phyloP scores from a whole-genome alignment of 1,284 basidiomycete genomes.

The Leccinum ponderosum region DNA sequence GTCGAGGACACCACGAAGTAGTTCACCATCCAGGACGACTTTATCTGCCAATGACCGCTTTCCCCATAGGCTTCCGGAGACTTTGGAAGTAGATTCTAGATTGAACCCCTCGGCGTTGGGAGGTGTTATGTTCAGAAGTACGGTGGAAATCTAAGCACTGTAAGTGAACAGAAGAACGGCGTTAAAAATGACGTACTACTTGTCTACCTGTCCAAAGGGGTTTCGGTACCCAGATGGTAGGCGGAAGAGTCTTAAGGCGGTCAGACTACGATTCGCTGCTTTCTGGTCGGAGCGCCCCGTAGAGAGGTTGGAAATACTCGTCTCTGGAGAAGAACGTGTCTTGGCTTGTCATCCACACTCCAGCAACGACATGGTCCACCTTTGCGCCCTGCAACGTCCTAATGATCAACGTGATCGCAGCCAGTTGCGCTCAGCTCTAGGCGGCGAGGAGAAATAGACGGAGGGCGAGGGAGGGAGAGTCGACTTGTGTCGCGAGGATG shows the following conservation, averaged over 20 bases:
- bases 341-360: constrained; percentile 98
- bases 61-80: constrained; percentile 84
- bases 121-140: constrained; percentile 92
- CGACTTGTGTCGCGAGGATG: no score
- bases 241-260: constrained; percentile 82
- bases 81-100: constrained; percentile 86
- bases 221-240: constrained; percentile 89
- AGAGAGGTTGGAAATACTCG: constrained; percentile 96
- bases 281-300: constrained; percentile 93
- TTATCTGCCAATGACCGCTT: constrained; percentile 78
- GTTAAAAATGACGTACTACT: constrained; percentile 59
- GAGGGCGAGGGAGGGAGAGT: no score
- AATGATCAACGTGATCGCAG: no score
- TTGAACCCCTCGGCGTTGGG: constrained; percentile 81
- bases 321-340: constrained; percentile 94
- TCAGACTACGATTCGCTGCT: constrained; percentile 68
- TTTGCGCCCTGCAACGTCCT: no score
- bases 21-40: constrained; percentile 89
- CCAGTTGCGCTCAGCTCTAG: no score
- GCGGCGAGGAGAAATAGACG: no score
- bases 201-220: constrained; percentile 99
- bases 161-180: constrained; percentile 3
- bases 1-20: constrained; percentile 94
- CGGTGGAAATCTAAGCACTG: constrained; percentile 77
- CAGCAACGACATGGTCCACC: constrained; percentile 94